Evolutionary conservation across 495 filamentous ascomycete genomes (phyloP).

Genomic region (Penicillium ochrochloron): DNA sequence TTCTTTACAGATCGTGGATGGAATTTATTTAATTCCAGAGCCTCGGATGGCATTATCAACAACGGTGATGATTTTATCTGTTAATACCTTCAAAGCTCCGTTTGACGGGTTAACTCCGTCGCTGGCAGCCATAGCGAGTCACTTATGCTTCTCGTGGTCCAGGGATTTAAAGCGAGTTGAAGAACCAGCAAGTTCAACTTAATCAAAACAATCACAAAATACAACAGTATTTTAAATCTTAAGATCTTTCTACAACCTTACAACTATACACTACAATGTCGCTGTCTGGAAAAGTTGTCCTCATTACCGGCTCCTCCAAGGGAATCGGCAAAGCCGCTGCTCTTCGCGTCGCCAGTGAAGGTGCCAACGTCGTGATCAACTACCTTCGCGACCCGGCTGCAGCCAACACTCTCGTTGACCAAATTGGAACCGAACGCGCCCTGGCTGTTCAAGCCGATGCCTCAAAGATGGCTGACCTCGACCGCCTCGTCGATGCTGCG

Average conservation of each 20-base stretch:
- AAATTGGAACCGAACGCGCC: slow-evolving; percentile 56
- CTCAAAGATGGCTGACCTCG: slow-evolving; percentile 42
- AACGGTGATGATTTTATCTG: background rate
- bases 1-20: background rate
- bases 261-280: slow-evolving; percentile 4
- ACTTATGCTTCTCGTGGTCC: background rate
- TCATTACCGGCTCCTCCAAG: slow-evolving; percentile 66
- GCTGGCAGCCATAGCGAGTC: background rate
- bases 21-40: background rate
- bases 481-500: slow-evolving; percentile 47
- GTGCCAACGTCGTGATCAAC: slow-evolving; percentile 68
- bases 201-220: background rate
- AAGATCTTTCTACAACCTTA: background rate
- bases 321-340: slow-evolving; percentile 68
- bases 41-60: background rate
- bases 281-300: slow-evolving; percentile 11
- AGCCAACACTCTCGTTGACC: slow-evolving; percentile 59
- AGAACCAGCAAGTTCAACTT: background rate
- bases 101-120: background rate
- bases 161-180: background rate
- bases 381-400: slow-evolving; percentile 57
- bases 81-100: background rate
- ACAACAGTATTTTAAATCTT: background rate
- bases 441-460: slow-evolving; percentile 61
- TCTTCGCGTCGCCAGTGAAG: slow-evolving; percentile 56